phyloP scores from a whole-genome alignment of 441 rosid genomes.

The Cnidoscolus chayamansa region DNA sequence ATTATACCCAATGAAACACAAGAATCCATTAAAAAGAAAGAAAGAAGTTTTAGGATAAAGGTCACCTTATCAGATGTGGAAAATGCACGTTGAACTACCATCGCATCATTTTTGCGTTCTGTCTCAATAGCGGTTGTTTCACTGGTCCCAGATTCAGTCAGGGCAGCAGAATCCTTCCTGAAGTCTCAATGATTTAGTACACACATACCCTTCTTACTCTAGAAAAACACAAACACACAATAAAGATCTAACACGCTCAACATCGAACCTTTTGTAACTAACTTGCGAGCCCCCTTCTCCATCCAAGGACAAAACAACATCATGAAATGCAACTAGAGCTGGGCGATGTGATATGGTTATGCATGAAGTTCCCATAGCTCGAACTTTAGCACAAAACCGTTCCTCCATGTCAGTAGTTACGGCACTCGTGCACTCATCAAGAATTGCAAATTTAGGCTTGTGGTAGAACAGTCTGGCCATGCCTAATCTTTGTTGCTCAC shows the following conservation, averaged over 20 bases:
- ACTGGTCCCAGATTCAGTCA: constrained; percentile 42
- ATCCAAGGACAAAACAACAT: constrained; percentile 89
- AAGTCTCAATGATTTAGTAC: constrained; percentile 27
- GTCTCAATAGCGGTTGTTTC: constrained; percentile 47
- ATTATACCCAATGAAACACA: constrained; percentile 7
- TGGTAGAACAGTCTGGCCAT: constrained; percentile 99
- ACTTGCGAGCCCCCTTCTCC: constrained; percentile 99
- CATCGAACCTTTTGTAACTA: constrained; percentile 69
- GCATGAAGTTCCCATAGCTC: constrained; percentile 99
- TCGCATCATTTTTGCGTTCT: constrained; percentile 77
- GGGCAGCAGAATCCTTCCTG: constrained; percentile 63
- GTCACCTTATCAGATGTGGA: constrained; percentile 59
- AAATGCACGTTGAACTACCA: constrained; percentile 91
- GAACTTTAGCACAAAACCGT: constrained; percentile 91
- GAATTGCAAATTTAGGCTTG: constrained; percentile 99
- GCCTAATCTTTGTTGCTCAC: constrained; percentile 99
- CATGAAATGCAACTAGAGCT: constrained; percentile 97
- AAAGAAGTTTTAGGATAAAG: constrained; percentile 12
- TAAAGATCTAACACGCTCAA: constrained; percentile 19
- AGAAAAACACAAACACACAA: background rate
- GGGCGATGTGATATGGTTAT: constrained; percentile 99
- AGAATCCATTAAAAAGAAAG: background rate
- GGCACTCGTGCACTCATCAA: constrained; percentile 99
- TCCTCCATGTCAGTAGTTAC: constrained; percentile 99
- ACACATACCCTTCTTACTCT: background rate